Percentiles rank a stretch among this genome's conserved stretches.
Evolutionary conservation across 306 rosid species (phyloP).

Genomic region (Glycyrrhiza uralensis): DNA sequence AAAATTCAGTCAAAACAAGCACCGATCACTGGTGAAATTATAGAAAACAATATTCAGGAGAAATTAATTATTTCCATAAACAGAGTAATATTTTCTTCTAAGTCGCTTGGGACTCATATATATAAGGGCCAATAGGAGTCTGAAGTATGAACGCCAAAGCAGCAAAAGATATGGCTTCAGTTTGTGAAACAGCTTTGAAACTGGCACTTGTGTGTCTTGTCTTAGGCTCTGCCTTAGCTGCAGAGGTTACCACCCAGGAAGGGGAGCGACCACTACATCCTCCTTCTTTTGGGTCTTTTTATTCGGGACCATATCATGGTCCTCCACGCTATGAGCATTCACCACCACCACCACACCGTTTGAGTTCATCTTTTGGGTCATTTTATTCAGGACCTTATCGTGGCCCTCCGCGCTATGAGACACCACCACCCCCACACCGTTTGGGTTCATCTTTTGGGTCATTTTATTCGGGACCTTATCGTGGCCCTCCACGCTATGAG

Average conservation of each 20-base stretch:
- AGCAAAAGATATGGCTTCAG: not conserved
- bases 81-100: no score
- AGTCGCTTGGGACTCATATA: no score
- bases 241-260: not conserved
- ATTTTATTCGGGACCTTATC: not conserved
- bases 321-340: not conserved
- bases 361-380: not conserved
- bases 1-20: no score
- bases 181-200: not conserved
- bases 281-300: not conserved
- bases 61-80: no score
- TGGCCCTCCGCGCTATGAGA: slow-evolving; percentile 10
- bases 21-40: no score
- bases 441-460: not conserved
- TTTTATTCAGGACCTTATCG: not conserved
- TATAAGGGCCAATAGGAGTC: not conserved
- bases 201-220: not conserved
- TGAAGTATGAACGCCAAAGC: not conserved
- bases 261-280: not conserved
- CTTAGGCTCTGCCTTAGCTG: not conserved
- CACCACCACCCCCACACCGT: not conserved
- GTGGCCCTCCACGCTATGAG: slow-evolving; percentile 10
- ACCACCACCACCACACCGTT: not conserved
- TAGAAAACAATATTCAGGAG: not conserved
- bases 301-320: not conserved